These are phyloP conservation scores for Aspergillus bertholletiae DNA, from an alignment of 495 filamentous ascomycete genomes.

Conservation along the genomic window DNA sequence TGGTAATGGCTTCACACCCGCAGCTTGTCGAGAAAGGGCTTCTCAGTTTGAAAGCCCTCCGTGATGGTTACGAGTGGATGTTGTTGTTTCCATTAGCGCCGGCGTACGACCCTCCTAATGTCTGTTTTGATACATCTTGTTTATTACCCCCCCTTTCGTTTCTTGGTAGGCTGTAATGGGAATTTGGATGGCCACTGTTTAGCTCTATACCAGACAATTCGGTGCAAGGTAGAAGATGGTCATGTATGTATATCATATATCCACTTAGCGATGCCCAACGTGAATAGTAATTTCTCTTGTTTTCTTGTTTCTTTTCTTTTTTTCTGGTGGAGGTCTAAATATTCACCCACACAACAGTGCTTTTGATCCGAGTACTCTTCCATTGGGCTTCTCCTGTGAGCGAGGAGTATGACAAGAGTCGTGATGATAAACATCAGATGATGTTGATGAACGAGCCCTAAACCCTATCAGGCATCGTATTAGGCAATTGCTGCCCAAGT, in stretches of 20 bases:
- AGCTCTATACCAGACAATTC: not conserved
- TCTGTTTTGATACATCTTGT: not conserved
- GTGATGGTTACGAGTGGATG: conserved; percentile 11
- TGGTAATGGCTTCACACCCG: conserved; percentile 77
- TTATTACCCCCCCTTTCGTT: not conserved
- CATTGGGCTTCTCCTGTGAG: not conserved
- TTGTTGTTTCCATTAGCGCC: not conserved
- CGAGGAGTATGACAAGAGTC: not conserved
- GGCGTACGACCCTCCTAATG: not conserved
- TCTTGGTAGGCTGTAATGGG: not conserved
- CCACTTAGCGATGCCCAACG: not conserved
- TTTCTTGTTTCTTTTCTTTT: no score
- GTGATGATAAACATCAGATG: not conserved
- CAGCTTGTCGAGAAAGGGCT: conserved; percentile 79
- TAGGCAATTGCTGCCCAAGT: conserved; percentile 18
- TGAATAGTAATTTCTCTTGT: not conserved
- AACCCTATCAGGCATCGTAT: conserved; percentile 29
- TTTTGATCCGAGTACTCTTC: no score
- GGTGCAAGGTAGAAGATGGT: not conserved
- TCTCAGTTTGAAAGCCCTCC: conserved; percentile 40
- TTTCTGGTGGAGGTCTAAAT: no score
- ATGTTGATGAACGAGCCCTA: conserved; percentile 15
- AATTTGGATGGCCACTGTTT: not conserved
- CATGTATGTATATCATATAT: not conserved
- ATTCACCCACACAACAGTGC: not conserved